phyloP scores from a whole-genome alignment of 768 basidiomycete species.

The Cystoderma amianthinum region DNA sequence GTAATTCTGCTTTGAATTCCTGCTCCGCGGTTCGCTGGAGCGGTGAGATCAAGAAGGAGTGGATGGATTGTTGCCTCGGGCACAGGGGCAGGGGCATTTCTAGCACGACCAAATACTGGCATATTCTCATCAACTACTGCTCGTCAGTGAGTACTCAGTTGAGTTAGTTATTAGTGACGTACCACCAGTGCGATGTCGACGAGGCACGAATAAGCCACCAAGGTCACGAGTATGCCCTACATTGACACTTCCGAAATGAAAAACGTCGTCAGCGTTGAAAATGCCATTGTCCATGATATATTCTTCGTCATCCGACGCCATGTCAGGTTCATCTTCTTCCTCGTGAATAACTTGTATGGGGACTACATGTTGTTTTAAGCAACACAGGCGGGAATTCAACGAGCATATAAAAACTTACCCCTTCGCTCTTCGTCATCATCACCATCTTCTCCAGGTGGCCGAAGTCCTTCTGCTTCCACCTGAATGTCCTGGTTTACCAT shows the following conservation, averaged over 20 bases:
- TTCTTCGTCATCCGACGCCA: constrained; percentile 63
- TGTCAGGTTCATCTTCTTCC: constrained; percentile 55
- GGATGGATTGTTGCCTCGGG: constrained; percentile 78
- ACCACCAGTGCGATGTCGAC: constrained; percentile 48
- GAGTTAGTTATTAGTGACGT: constrained; percentile 10
- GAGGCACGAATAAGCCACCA: constrained; percentile 41
- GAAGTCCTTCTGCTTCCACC: constrained; percentile 34
- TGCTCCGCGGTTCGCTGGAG: constrained; percentile 34
- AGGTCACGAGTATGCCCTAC: constrained; percentile 34
- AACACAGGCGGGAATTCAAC: too few relatives aligned
- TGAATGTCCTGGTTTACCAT: constrained; percentile 41
- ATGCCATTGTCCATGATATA: constrained; percentile 31
- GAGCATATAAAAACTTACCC: constrained; percentile 24
- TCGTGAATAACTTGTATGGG: constrained; percentile 56
- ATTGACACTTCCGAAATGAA: constrained; percentile 48
- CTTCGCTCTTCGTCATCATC: constrained; percentile 61
- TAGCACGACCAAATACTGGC: constrained; percentile 57
- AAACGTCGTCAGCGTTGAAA: constrained; percentile 39
- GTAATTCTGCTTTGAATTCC: constrained; percentile 36
- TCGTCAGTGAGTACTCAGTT: constrained; percentile 6
- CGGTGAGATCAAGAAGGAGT: constrained; percentile 61
- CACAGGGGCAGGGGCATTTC: constrained; percentile 42
- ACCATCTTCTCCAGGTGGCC: constrained; percentile 38
- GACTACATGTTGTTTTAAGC: constrained; percentile 10
- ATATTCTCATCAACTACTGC: constrained; percentile 42